Percentiles rank a stretch among this genome's conserved stretches.
These are phyloP conservation scores for Diddensiella santjacobensis DNA, from an alignment of 805 yeast genomes.

Conservation along the genomic window DNA sequence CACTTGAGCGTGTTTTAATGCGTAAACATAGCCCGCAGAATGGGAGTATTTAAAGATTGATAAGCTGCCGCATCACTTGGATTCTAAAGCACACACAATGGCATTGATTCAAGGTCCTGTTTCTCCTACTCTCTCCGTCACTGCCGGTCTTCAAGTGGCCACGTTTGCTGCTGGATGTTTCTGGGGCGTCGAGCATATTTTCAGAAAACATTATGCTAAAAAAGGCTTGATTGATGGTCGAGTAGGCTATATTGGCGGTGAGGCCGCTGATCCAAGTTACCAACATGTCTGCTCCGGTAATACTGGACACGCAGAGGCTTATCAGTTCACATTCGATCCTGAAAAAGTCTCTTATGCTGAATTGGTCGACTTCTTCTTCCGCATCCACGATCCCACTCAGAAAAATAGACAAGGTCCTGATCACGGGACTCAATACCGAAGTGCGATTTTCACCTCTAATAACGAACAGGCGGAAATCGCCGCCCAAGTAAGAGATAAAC, in stretches of 20 bases:
- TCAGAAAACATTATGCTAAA: constrained; percentile 59
- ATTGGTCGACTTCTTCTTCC: constrained; percentile 76
- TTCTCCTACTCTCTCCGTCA: constrained; percentile 31
- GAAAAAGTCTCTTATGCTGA: constrained; percentile 52
- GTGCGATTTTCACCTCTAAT: constrained; percentile 66
- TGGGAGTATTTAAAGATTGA: neutral
- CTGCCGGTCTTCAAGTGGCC: constrained; percentile 48
- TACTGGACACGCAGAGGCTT: constrained; percentile 79
- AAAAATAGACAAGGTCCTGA: constrained; percentile 83
- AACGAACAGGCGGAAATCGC: constrained; percentile 49
- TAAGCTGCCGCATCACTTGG: neutral
- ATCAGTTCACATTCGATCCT: constrained; percentile 83
- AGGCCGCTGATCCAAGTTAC: constrained; percentile 52
- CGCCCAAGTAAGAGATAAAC: constrained; percentile 42
- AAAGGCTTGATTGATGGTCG: constrained; percentile 68
- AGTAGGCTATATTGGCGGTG: constrained; percentile 92
- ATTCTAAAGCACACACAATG: neutral
- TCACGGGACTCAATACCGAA: constrained; percentile 83
- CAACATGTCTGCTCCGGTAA: constrained; percentile 68
- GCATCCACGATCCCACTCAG: constrained; percentile 93
- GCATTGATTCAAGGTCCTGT: constrained; percentile 1
- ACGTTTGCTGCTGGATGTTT: constrained; percentile 60
- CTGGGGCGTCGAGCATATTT: constrained; percentile 69
- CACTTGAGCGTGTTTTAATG: neutral
- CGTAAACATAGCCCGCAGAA: neutral